These are phyloP conservation scores for Yueomyces sinensis DNA, from an alignment of 805 yeast genomes.

Conservation along the genomic window DNA sequence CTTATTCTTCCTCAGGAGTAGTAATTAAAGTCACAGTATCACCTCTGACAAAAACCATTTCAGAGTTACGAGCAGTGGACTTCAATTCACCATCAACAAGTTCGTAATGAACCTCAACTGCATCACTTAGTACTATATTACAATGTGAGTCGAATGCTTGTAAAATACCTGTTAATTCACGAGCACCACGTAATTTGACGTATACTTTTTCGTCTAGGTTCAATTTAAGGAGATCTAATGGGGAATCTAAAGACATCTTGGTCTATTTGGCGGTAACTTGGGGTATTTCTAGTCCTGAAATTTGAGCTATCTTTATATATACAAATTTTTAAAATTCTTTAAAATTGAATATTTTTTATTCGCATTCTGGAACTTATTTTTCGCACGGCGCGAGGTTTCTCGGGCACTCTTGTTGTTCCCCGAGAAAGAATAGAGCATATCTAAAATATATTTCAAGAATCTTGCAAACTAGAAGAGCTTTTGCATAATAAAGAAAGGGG, in stretches of 20 bases:
- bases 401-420: too few species aligned
- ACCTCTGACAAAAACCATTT: slow-evolving; percentile 95
- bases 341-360: background rate
- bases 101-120: slow-evolving; percentile 65
- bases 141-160: slow-evolving; percentile 96
- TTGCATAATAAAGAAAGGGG: too few species aligned
- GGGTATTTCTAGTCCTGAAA: background rate
- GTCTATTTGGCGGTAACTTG: too few species aligned
- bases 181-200: slow-evolving; percentile 85
- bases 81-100: slow-evolving; percentile 35
- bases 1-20: slow-evolving; percentile 27
- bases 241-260: slow-evolving; percentile 38
- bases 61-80: slow-evolving; percentile 45
- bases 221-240: slow-evolving; percentile 79
- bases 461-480: too few species aligned
- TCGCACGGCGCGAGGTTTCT: background rate
- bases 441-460: too few species aligned
- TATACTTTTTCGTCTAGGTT: slow-evolving; percentile 77
- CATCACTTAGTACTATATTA: slow-evolving; percentile 89
- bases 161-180: slow-evolving; percentile 80
- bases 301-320: background rate
- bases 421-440: too few species aligned
- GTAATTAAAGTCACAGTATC: slow-evolving; percentile 85
- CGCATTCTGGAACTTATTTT: background rate
- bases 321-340: background rate